Evolutionary conservation across 2,329 filamentous ascomycete species (phyloP).

Genomic region (Paracoccidioides brasiliensis): DNA sequence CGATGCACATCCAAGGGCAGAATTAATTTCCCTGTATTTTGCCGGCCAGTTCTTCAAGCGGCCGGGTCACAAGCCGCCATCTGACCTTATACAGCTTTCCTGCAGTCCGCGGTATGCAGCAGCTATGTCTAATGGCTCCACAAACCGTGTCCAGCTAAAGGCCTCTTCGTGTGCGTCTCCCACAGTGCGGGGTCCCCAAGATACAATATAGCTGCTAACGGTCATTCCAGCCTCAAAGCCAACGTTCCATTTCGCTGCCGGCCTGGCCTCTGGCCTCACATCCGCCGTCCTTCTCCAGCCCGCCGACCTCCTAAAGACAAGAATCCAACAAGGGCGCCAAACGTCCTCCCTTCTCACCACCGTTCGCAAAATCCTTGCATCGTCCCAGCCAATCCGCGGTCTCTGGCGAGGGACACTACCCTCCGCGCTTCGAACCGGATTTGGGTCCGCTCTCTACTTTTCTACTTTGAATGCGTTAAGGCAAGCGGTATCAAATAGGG

Average conservation of each 20-base stretch:
- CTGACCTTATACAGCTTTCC: not conserved
- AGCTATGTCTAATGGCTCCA: conserved; percentile 9
- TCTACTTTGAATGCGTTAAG: conserved; percentile 72
- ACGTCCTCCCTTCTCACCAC: conserved; percentile 55
- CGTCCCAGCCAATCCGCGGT: conserved; percentile 52
- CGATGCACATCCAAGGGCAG: not conserved
- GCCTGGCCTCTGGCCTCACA: conserved; percentile 72
- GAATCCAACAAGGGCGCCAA: conserved; percentile 71
- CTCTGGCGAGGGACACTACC: conserved; percentile 91
- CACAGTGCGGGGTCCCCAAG: not conserved
- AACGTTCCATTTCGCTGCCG: conserved; percentile 74
- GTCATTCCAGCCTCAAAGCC: conserved; percentile 26
- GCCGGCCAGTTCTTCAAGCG: not conserved
- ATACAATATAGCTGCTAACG: not conserved
- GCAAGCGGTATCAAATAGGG: conserved; percentile 43
- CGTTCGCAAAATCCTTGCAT: conserved; percentile 55
- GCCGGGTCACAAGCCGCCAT: not conserved
- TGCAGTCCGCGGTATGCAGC: not conserved
- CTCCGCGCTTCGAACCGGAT: conserved; percentile 82
- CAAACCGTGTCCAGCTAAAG: conserved; percentile 5
- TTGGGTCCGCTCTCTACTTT: conserved; percentile 91
- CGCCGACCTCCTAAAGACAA: conserved; percentile 89
- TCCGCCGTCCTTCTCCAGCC: conserved; percentile 88
- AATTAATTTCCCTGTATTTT: not conserved
- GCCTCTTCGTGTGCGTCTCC: conserved; percentile 5